Base-by-base conservation (phyloP, 345 rosid species). In the Rhodamnia rubescens region DNA sequence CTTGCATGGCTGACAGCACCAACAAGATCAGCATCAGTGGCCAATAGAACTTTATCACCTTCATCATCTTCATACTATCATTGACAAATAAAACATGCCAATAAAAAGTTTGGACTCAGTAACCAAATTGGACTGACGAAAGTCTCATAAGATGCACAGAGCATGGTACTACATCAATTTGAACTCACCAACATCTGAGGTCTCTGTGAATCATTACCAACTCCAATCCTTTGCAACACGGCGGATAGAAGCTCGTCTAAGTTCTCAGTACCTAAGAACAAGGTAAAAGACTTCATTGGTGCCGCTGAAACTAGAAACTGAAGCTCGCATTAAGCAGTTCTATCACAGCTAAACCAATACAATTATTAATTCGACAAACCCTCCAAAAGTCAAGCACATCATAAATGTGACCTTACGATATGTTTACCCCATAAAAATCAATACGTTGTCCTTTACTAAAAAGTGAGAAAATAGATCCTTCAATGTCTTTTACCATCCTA, bases 61-160 rank as follows among this genome's bases (percentile, higher is more conserved):
- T 98, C 99, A 64, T 98, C 99, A 32, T 98, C 99, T 88, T 93
- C 99, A 50, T 96, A 98, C 94, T 94, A 64, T 26, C 87, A 81
- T 58, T 40, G 36, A 53, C 26, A 15, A 83, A 18, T 82, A 21
- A 53, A 85, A 53, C 49, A 22, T 11, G 42, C 36, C 47, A 53
- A 53, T 58, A 4, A n/a, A 24, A 61, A 82, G 53, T 40, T 80
- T 4, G 83, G 16, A 50, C n/a, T 40, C 18, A 36, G 80, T 36
- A 69, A 36, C 80, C 80, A 36, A 9, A 7, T 59, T 3, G 18
- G 57, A 51, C 52, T 20, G 42, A 26, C 1, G 7, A 82, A 80
- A 53, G 27, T 52, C 56, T 14, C 5, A 55, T 51, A 42, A 83
- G 64, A 80, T 84, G 36, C 22, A 75, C 20, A 49, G 36, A 81